phyloP scores from a whole-genome alignment of 805 yeast species.

The Suhomyces xylopsoci region DNA sequence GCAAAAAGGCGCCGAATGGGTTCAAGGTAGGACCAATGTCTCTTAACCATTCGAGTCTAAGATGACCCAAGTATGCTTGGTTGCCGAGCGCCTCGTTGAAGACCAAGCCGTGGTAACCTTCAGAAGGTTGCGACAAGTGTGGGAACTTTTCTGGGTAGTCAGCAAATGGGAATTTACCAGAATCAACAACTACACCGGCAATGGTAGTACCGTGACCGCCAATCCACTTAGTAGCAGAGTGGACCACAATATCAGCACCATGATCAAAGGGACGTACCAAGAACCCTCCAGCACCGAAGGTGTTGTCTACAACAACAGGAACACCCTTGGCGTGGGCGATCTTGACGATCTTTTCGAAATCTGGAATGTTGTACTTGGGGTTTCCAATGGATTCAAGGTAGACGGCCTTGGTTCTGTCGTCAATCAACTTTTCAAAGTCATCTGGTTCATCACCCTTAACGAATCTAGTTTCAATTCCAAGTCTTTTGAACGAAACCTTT shows the following conservation, averaged over 20 bases:
- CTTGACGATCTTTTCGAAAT: conserved; percentile 70
- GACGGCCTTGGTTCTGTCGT: conserved; percentile 83
- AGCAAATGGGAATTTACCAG: conserved; percentile 91
- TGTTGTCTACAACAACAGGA: conserved; percentile 91
- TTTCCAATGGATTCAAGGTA: conserved; percentile 90
- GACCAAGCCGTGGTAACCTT: conserved; percentile 88
- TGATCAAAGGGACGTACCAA: conserved; percentile 78
- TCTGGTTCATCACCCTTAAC: conserved; percentile 79
- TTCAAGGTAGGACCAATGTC: conserved; percentile 88
- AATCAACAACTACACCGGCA: conserved; percentile 87
- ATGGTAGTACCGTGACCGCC: conserved; percentile 96
- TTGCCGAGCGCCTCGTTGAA: conserved; percentile 80
- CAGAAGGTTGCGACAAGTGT: conserved; percentile 85
- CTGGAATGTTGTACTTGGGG: conserved; percentile 91
- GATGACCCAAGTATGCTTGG: conserved; percentile 73
- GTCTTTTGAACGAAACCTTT: conserved; percentile 84
- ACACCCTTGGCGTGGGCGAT: conserved; percentile 84
- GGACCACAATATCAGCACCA: conserved; percentile 90
- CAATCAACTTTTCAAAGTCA: conserved; percentile 70
- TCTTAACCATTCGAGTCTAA: conserved; percentile 80
- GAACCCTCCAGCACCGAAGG: conserved; percentile 96
- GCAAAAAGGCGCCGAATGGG: conserved; percentile 85
- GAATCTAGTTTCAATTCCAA: conserved; percentile 83
- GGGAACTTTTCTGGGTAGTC: conserved; percentile 86
- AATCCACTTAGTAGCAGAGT: conserved; percentile 97